phyloP scores from a whole-genome alignment of 331 rosid genomes.

The Rosa hybrid region DNA sequence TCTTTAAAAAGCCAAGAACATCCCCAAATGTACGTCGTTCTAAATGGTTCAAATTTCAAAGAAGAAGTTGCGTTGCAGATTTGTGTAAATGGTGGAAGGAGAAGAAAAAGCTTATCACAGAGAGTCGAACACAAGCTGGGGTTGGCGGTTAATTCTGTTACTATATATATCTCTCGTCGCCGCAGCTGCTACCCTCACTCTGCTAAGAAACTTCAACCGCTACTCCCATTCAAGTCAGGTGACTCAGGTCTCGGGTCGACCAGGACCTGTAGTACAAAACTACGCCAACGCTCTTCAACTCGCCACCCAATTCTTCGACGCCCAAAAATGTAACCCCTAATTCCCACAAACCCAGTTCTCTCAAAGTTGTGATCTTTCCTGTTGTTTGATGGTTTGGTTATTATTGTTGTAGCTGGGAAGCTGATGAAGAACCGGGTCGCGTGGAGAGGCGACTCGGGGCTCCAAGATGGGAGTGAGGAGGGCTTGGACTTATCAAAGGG shows the following conservation, averaged over 20 bases:
- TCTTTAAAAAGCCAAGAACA: neutral
- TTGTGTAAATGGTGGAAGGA: conserved; percentile 16
- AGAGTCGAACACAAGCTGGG: conserved; percentile 24
- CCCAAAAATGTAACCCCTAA: conserved; percentile 59
- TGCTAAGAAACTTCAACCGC: conserved; percentile 20
- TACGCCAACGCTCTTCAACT: conserved; percentile 67
- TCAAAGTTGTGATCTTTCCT: neutral
- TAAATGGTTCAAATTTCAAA: neutral
- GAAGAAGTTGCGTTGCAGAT: neutral
- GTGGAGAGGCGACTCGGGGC: conserved; percentile 92
- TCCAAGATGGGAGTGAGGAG: conserved; percentile 69
- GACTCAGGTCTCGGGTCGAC: conserved; percentile 40
- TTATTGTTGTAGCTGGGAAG: conserved; percentile 58
- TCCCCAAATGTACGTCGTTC: neutral
- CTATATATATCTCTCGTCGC: conserved; percentile 32
- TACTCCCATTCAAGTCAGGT: conserved; percentile 28
- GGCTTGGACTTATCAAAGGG: conserved; percentile 75
- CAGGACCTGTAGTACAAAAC: conserved; percentile 45
- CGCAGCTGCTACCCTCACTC: conserved; percentile 25
- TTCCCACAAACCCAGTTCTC: neutral
- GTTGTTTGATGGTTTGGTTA: neutral
- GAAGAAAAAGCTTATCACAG: conserved; percentile 1
- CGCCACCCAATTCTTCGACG: conserved; percentile 74
- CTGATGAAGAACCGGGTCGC: conserved; percentile 56
- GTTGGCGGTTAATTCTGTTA: conserved; percentile 37